Evolutionary conservation across 2,329 filamentous ascomycete genomes (phyloP), one percentile per base, ranked within the genome.

Genomic region (Chrysosphaeria jannelii): DNA sequence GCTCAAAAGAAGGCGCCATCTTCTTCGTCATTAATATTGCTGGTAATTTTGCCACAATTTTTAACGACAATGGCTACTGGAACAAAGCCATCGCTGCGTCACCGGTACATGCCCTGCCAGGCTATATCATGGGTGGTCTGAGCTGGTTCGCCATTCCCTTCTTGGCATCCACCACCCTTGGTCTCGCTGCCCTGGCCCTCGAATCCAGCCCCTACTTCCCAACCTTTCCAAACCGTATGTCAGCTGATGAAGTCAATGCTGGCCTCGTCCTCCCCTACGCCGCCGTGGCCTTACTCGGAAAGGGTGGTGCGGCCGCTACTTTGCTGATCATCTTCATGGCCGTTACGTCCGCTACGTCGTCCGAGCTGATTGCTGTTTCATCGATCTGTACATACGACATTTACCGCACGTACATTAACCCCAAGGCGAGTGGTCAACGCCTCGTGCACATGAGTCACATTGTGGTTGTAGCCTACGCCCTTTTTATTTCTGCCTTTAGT

Each of bases 101-200:
- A 12, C 76, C 76, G 1, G 69, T 81, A 0, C 65, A 81, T 29
- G 79, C 78, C 0, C 58, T 91, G 3, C 78, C 78, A 0, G 78
- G 78, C 10, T 90, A 90, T 37, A 67, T 90, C 25, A 57, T 81
- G 30, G 78, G 78, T 5, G 78, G 79, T 12, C 53, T 89, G 1
- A 66, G 61, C 23, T 90, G 78, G 78, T 90, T 90, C 34, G 78
- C 78, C 1, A 88, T 91, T 24, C 79, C 79, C 1, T 89, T 74
- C 71, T 53, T 89, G 7, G 71, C 65, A 3, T 76, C 78, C 1
- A 90, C 74, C 0, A 89, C 78, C 2, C 72, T 89, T 63, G 78
- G 78, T 15, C 55, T 90, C 5, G 58, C 71, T 1, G 75, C 71
- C 3, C 51, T 90, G 6, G 71, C 75, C 1, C 54, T 90, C 2